Evolutionary conservation across 805 yeast genomes (phyloP), one percentile per base, ranked within the genome.

Genomic region (Wickerhamomyces bovis): DNA sequence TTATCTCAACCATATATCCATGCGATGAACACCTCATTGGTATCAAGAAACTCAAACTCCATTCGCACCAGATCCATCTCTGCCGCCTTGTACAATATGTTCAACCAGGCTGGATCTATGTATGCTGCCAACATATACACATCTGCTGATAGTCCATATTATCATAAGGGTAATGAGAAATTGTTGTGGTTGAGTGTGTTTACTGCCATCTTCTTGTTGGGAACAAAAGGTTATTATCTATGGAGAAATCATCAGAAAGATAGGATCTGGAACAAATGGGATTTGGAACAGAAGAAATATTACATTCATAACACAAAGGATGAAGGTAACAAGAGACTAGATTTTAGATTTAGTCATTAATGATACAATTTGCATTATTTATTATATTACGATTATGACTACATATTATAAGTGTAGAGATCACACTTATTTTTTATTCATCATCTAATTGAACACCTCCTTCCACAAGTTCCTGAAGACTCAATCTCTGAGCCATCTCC

Each of bases 71-170:
- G 90, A 53, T 75, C 88, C 0, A 77, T 83, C 3, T 73, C 83
- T 11, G 77, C 87, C 0, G 80, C 89, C 0, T 46, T 83, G 38
- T 80, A 77, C 62, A 84, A 83, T 56, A 81, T 83, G 75, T 75
- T 72, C 61, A 78, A 75, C 5, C 89, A 84, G 61, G 67, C 77
- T 1, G 85, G 80, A 1, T 62, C 70, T 18, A 77, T 83, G 38
- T 64, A 75, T 16, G 68, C 81, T 1, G 67, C 78, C 11, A 77
- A 83, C 54, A 68, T 84, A 5, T 84, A 83, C 62, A 62, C 81
- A 45, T 56, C 60, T 2, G 73, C 71, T 38, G 90, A 84, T 58
- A 65, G 65, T 28, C 89, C 90, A 0, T 54, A 68, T 22, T 85
- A 85, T 57, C 69, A 70, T 33, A 63, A 72, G 21, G 92, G 89